These are phyloP conservation scores for Sporodiniella umbellata DNA, from an alignment of 371 early-diverging fungal genomes.

Conservation along the genomic window DNA sequence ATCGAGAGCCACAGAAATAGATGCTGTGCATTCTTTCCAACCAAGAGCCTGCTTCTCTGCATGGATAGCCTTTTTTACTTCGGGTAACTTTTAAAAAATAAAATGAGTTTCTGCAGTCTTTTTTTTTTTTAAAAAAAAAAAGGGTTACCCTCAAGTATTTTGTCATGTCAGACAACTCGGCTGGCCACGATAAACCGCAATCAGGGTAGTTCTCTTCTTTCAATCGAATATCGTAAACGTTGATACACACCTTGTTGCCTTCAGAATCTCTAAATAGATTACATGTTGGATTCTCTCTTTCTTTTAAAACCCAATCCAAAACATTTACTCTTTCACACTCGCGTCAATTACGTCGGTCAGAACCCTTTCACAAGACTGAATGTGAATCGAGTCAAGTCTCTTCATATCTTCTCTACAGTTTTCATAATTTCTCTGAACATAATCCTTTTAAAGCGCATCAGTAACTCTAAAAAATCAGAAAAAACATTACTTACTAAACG, in stretches of 20 bases:
- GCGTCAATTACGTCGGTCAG: constrained; percentile 27
- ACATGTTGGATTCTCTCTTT: not conserved
- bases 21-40: constrained; percentile 68
- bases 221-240: constrained; percentile 81
- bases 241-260: constrained; percentile 54
- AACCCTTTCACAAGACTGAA: constrained; percentile 29
- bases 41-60: constrained; percentile 37
- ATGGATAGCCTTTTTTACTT: constrained; percentile 59
- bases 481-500: constrained; percentile 29
- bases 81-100: constrained; percentile 35
- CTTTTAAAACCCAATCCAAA: not conserved
- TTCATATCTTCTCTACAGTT: constrained; percentile 24
- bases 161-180: constrained; percentile 58
- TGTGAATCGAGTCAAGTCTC: constrained; percentile 16
- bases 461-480: not conserved
- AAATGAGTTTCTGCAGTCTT: not conserved
- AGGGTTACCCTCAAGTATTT: constrained; percentile 57
- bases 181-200: constrained; percentile 80
- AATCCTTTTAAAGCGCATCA: constrained; percentile 9
- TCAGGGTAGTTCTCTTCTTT: constrained; percentile 53
- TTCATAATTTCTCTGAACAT: constrained; percentile 15
- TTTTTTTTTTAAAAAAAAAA: not conserved
- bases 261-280: constrained; percentile 10
- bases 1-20: constrained; percentile 46
- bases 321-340: constrained; percentile 29